Evolutionary conservation across 176 grass and related monocot genomes (phyloP), one percentile per base, ranked within the genome.

Genomic region (Leersia perrieri): DNA sequence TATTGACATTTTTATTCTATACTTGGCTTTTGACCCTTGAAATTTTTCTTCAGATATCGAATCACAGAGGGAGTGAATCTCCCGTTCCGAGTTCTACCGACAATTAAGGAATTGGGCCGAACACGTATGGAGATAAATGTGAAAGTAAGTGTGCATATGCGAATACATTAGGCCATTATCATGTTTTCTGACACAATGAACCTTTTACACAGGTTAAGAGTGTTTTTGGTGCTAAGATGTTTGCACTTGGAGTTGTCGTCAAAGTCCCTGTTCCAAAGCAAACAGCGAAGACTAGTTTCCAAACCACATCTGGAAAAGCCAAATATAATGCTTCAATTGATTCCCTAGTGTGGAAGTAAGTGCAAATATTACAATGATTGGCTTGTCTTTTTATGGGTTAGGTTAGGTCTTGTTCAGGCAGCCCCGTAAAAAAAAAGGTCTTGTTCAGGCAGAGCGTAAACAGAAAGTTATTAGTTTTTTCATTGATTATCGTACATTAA

Each of bases 291-390:
- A 91, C 93, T 42, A 99, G 93, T 86, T 99, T 99, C 87, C 97
- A 99, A 85, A 92, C 94, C 62, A 99, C 97, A 34, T 88, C 90
- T 80, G 93, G 97, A 84, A 95, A 94, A 93, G 97, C 97, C 40
- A 99, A 99, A 79, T 99, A 99, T 87, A 99, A 99, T 68, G 97
- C 97, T 82, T 95, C 97, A 20, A 92, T 99, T 73, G 97, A 99
- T 75, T 99, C 90, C 76, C 73, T 95, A 73, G 97, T 99, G 74
- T 99, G 97, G 97, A 99, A 95, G 97, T 99, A 95, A 88, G 97
- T 90, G 63, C 20, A 26, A 58, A n/a, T 87, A 66, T 61, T 35
- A 25, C 3, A 11, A 2, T 74, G 25, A 49, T 70, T 82, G 58
- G 38, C 0, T 64, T 15, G 1, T 73, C 32, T 44, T 81, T 49